Conservation (phyloP, 805 yeast species). For the Metschnikowia chrysomelidarum region DNA sequence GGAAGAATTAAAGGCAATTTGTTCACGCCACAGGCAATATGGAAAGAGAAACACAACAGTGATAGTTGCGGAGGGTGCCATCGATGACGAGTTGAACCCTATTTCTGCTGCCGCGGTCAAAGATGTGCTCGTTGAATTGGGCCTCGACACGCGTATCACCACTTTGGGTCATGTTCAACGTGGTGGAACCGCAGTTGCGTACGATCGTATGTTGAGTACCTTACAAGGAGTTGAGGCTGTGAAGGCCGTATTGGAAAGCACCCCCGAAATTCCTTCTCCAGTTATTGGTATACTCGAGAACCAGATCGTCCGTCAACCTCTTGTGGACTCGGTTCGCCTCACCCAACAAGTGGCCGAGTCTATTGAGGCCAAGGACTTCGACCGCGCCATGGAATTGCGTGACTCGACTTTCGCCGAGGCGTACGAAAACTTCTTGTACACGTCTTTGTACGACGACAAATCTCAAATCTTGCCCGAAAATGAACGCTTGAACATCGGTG, state of each 20-base stretch:
- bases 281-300: constrained; percentile 89
- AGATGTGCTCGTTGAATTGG: constrained; percentile 76
- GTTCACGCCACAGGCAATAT: constrained; percentile 71
- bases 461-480: constrained; percentile 48
- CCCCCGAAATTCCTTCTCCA: constrained; percentile 92
- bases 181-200: constrained; percentile 98
- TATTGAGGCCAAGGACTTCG: constrained; percentile 74
- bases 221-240: constrained; percentile 98
- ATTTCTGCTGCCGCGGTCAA: constrained; percentile 80
- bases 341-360: constrained; percentile 92
- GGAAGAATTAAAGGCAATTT: constrained; percentile 71
- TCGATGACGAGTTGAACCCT: constrained; percentile 75
- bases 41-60: constrained; percentile 96
- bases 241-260: constrained; percentile 81
- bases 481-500: constrained; percentile 61
- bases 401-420: constrained; percentile 82
- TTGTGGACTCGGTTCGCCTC: constrained; percentile 84
- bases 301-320: constrained; percentile 77
- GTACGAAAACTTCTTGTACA: constrained; percentile 45
- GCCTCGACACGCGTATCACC: constrained; percentile 92
- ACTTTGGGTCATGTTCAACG: constrained; percentile 97
- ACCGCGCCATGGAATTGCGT: constrained; percentile 80
- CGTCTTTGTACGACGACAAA: constrained; percentile 62
- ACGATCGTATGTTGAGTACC: constrained; percentile 87
- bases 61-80: constrained; percentile 97